These are phyloP conservation scores for Microcyclosporella mali DNA, from an alignment of 2,329 filamentous ascomycete species.

Conservation along the genomic window DNA sequence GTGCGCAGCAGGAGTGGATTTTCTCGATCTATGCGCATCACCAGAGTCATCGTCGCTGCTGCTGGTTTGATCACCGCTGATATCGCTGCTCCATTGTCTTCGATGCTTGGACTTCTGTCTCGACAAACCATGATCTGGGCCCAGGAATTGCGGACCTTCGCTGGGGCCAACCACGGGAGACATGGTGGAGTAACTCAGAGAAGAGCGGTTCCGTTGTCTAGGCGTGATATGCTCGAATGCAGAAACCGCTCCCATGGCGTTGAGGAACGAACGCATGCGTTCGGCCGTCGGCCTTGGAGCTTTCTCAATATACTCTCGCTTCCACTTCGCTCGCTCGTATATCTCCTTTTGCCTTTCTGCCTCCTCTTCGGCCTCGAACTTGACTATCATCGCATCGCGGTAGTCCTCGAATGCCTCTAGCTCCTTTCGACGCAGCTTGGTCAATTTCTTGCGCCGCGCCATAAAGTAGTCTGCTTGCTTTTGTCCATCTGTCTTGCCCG, in stretches of 20 bases:
- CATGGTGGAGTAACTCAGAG: constrained; percentile 18
- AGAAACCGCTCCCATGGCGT: constrained; percentile 25
- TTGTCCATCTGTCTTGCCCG: constrained; percentile 8
- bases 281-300: constrained; percentile 27
- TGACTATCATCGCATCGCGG: constrained; percentile 27
- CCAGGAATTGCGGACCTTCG: constrained; percentile 17
- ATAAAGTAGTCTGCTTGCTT: constrained; percentile 24
- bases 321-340: constrained; percentile 29
- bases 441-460: constrained; percentile 26
- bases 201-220: constrained; percentile 20
- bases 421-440: constrained; percentile 28
- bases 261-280: constrained; percentile 26
- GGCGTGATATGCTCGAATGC: constrained; percentile 22
- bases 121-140: constrained; percentile 18
- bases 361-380: constrained; percentile 28
- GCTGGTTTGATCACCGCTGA: constrained; percentile 30
- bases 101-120: constrained; percentile 19
- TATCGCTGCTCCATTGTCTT: constrained; percentile 30
- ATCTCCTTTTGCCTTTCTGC: constrained; percentile 23
- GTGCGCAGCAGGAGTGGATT: constrained; percentile 9
- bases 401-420: constrained; percentile 26
- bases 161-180: constrained; percentile 19
- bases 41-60: constrained; percentile 26
- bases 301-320: constrained; percentile 29
- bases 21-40: constrained; percentile 10